These are phyloP conservation scores for Trametes villosa DNA, from an alignment of 768 basidiomycete species.

Conservation along the genomic window DNA sequence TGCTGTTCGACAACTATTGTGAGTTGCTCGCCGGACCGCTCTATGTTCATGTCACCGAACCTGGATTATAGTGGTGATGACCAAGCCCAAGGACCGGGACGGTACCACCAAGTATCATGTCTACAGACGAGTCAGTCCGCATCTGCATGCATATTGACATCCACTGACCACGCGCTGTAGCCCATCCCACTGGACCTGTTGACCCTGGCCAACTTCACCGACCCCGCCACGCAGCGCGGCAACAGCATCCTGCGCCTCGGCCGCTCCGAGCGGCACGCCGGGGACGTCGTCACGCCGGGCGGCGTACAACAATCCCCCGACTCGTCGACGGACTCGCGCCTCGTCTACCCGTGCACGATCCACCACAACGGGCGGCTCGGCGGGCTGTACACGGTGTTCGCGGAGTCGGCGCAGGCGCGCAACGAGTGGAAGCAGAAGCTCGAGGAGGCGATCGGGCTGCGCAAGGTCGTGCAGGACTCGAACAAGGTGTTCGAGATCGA, in stretches of 20 bases:
- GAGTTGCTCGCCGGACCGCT: constrained; percentile 34
- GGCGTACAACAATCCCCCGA: constrained; percentile 42
- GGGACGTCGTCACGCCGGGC: constrained; percentile 30
- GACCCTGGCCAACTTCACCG: constrained; percentile 81
- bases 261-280: constrained; percentile 39
- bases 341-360: constrained; percentile 86
- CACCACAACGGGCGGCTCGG: constrained; percentile 89
- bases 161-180: constrained; percentile 41
- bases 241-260: constrained; percentile 73
- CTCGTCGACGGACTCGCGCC: constrained; percentile 63
- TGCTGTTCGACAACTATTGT: constrained; percentile 97
- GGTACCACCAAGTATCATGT: constrained; percentile 77
- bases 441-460: constrained; percentile 83
- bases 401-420: constrained; percentile 76
- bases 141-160: neutral
- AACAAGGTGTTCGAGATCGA: constrained; percentile 96
- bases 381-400: constrained; percentile 85
- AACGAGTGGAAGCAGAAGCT: constrained; percentile 90
- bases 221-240: constrained; percentile 75
- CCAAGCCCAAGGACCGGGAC: constrained; percentile 82
- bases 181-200: constrained; percentile 93
- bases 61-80: constrained; percentile 73
- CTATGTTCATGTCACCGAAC: constrained; percentile 18
- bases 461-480: constrained; percentile 87
- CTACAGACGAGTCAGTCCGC: constrained; percentile 69